Base-by-base conservation (phyloP, 2,329 filamentous ascomycete genomes). In the Aspergillus puulaauensis region DNA sequence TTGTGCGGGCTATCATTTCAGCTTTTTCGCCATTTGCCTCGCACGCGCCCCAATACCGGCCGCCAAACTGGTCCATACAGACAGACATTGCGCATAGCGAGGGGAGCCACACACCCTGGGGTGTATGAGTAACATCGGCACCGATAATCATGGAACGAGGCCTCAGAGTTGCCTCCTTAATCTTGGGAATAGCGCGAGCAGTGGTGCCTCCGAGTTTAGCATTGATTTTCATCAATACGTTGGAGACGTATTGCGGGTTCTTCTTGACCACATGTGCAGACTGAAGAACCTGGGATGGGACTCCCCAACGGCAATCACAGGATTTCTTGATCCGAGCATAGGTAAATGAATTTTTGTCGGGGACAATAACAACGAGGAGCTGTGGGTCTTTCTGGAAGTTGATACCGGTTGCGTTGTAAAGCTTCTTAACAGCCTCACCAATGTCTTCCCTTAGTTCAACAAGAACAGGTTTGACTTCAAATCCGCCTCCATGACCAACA, bases 141-240 rank as follows among this genome's bases (percentile, higher is more conserved):
- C 93, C 95, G 58, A 99, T 88, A 48, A 97, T 86, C 82, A 96
- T 89, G 0, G 91, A 95, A 0, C 62, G 66, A 48, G 73, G 68
- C 50, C 73, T 68, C 21, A 75, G 45, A 12, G 75, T 68, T 67
- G 74, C 52, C 61, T 70, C 39, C 68, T 70, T 45, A 72, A 80
- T 52, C 78, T 70, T 71, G 3, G 76, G 70, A n/a, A 80, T 66
- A 2, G 79, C 80, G 51, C 79, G 74, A 59, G 77, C 87, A 1
- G 91, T 97, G 0, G 85, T 83, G 6, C 95, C 95, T 14, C 95
- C 95, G 2, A 99, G 83, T 79, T 99, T 99, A 3, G 91, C 90
- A 67, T 99, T 98, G 64, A 99, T 86, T 79, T 99, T 99, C 91
- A 99, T 95, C 62, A 87, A 84, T 0, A 99, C 91, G 61, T 99